Conservation (phyloP, 805 yeast species). For the Cyberlindnera xishuangbannaensis region DNA sequence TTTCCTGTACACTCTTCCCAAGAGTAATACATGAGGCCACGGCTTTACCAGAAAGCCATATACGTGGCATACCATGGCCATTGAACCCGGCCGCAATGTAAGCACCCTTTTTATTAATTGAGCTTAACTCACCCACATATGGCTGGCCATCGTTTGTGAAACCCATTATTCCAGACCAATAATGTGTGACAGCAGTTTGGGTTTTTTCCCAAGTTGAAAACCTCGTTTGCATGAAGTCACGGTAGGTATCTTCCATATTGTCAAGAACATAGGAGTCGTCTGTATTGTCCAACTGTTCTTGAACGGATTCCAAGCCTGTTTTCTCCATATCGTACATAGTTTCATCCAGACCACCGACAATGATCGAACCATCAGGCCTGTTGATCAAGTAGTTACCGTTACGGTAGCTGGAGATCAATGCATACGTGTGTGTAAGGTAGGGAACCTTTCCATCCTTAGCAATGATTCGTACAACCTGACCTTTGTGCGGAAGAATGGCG, state of each 20-base stretch:
- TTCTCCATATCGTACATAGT: conserved; percentile 2
- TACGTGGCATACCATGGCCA: conserved; percentile 47
- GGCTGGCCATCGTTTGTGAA: conserved; percentile 35
- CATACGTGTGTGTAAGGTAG: conserved; percentile 29
- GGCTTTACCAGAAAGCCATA: conserved; percentile 34
- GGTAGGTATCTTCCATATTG: conserved; percentile 18
- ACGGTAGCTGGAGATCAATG: conserved; percentile 20
- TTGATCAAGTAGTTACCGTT: conserved; percentile 31
- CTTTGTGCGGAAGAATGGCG: conserved; percentile 31
- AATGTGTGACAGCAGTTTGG: conserved; percentile 19
- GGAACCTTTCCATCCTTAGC: conserved; percentile 23
- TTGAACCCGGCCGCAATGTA: conserved; percentile 40
- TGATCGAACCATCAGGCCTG: conserved; percentile 32
- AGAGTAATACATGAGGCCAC: conserved; percentile 24
- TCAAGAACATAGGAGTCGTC: conserved; percentile 31
- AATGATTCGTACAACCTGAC: conserved; percentile 25
- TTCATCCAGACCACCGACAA: conserved; percentile 28
- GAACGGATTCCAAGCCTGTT: conserved; percentile 2
- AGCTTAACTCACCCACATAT: conserved; percentile 33
- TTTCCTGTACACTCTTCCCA: conserved; percentile 1
- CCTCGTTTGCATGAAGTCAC: conserved; percentile 24
- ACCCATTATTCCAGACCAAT: conserved; percentile 44
- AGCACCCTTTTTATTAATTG: conserved; percentile 22
- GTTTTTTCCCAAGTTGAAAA: conserved; percentile 29
- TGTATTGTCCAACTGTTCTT: conserved; percentile 21